These are phyloP conservation scores for Rhinocladiella mackenziei DNA, from an alignment of 2,329 filamentous ascomycete genomes.

Conservation along the genomic window DNA sequence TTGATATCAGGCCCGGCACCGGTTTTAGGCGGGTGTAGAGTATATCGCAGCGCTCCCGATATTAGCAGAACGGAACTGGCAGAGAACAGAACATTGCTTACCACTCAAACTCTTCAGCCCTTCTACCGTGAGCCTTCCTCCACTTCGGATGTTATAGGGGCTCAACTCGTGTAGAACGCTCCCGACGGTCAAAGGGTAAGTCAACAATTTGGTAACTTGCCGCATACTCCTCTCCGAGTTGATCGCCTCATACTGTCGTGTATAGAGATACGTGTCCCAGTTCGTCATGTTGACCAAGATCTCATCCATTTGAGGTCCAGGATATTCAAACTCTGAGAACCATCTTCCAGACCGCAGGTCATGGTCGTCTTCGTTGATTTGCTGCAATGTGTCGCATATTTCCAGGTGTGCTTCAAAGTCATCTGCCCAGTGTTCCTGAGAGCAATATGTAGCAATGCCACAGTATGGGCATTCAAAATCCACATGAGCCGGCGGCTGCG, in stretches of 20 bases:
- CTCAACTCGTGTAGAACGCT: slow-evolving; percentile 92
- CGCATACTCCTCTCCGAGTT: slow-evolving; percentile 87
- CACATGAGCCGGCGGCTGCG: slow-evolving; percentile 69
- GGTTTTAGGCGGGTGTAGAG: slow-evolving; percentile 77
- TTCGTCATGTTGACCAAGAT: slow-evolving; percentile 95
- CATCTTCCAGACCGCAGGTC: slow-evolving; percentile 84
- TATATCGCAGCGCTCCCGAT: slow-evolving; percentile 75
- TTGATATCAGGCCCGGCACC: slow-evolving; percentile 70
- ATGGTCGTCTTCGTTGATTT: slow-evolving; percentile 98
- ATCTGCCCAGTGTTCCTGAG: slow-evolving; percentile 89
- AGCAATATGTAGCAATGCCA: slow-evolving; percentile 89
- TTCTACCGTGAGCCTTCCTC: slow-evolving; percentile 74
- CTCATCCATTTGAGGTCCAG: slow-evolving; percentile 84
- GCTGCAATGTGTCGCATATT: slow-evolving; percentile 82
- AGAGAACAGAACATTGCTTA: slow-evolving; percentile 45
- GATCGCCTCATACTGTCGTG: slow-evolving; percentile 82
- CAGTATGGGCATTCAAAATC: slow-evolving; percentile 95
- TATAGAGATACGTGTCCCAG: slow-evolving; percentile 97
- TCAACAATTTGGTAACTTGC: slow-evolving; percentile 87
- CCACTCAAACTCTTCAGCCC: slow-evolving; percentile 91
- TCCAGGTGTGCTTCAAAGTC: slow-evolving; percentile 91
- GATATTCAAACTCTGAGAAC: slow-evolving; percentile 92
- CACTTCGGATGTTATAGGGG: slow-evolving; percentile 76
- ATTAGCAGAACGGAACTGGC: slow-evolving; percentile 17
- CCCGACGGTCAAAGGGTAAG: slow-evolving; percentile 86